Percentiles rank a stretch among this genome's conserved stretches.
These are phyloP conservation scores for Panellus pusillus DNA, from an alignment of 768 basidiomycete genomes.

Conservation along the genomic window DNA sequence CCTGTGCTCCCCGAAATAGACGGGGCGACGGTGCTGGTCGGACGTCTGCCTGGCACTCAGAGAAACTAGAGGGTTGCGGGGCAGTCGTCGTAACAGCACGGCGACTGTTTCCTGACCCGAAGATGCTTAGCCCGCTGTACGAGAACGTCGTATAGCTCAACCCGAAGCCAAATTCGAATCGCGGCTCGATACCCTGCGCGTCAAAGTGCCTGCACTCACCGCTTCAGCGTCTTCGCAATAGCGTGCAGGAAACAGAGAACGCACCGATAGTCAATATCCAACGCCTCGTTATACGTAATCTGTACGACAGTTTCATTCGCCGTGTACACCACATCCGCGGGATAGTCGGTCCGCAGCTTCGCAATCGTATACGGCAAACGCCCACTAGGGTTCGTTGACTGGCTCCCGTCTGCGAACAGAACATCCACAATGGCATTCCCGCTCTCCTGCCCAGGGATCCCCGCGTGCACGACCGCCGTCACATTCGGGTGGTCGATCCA, in stretches of 20 bases:
- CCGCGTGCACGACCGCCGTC: conserved; percentile 41
- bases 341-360: conserved; percentile 50
- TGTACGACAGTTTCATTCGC: background rate
- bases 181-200: conserved; percentile 23
- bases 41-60: too few relatives aligned
- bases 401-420: conserved; percentile 48
- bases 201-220: conserved; percentile 31
- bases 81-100: background rate
- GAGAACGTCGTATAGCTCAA: conserved; percentile 45
- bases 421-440: conserved; percentile 60
- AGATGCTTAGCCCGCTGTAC: conserved; percentile 32
- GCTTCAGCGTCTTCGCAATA: background rate
- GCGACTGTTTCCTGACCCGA: background rate
- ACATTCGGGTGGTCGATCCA: conserved; percentile 68
- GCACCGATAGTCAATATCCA: conserved; percentile 35
- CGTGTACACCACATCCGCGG: conserved; percentile 22
- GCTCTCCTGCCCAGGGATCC: conserved; percentile 57
- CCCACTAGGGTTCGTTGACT: conserved; percentile 47
- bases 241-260: background rate
- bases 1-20: too few relatives aligned
- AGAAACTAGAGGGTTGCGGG: too few relatives aligned
- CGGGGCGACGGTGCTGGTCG: too few relatives aligned
- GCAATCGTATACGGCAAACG: conserved; percentile 57
- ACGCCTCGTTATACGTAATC: conserved; percentile 14
- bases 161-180: conserved; percentile 34